A percentile compares a stretch with the other conserved stretches of the same genome.
Evolutionary conservation across 163 green algal genomes (phyloP).

Genomic region (Volvox carteri): DNA sequence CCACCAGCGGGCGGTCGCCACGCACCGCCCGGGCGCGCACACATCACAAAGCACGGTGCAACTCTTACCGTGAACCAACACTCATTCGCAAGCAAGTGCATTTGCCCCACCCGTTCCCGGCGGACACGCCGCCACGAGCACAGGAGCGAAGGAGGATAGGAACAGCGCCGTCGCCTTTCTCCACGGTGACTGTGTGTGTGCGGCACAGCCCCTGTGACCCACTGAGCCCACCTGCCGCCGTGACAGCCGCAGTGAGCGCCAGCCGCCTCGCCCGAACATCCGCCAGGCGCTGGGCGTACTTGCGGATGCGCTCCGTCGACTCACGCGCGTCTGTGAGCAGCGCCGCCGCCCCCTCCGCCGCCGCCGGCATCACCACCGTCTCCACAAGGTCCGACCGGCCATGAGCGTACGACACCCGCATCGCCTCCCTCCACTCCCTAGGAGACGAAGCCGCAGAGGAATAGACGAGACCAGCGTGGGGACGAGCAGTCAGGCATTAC

Average conservation of each 20-base stretch:
- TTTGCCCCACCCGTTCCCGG: too few relatives aligned
- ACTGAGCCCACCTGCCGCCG: slow-evolving; percentile 53
- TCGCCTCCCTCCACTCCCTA: slow-evolving; percentile 88
- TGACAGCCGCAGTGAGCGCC: slow-evolving; percentile 69
- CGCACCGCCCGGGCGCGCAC: too few relatives aligned
- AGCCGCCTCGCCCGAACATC: slow-evolving; percentile 75
- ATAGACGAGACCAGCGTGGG: not conserved
- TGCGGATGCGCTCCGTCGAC: slow-evolving; percentile 71
- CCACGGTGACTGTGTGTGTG: too few relatives aligned
- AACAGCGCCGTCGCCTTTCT: too few relatives aligned
- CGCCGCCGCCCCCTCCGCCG: slow-evolving; percentile 54
- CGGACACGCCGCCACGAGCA: too few relatives aligned
- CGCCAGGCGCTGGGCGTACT: slow-evolving; percentile 80
- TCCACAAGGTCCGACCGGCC: slow-evolving; percentile 72
- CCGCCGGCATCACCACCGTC: slow-evolving; percentile 68
- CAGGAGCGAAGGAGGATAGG: too few relatives aligned
- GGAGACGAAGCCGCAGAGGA: not conserved
- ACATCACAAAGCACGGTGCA: too few relatives aligned
- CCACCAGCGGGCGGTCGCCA: too few relatives aligned
- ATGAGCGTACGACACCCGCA: slow-evolving; percentile 70
- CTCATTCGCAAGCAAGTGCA: too few relatives aligned
- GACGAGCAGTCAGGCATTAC: not conserved
- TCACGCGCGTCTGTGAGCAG: slow-evolving; percentile 70
- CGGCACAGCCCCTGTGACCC: too few relatives aligned
- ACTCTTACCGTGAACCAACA: too few relatives aligned